phyloP scores from a whole-genome alignment of 2,329 filamentous ascomycete genomes.

The Hirsutella minnesotensis region DNA sequence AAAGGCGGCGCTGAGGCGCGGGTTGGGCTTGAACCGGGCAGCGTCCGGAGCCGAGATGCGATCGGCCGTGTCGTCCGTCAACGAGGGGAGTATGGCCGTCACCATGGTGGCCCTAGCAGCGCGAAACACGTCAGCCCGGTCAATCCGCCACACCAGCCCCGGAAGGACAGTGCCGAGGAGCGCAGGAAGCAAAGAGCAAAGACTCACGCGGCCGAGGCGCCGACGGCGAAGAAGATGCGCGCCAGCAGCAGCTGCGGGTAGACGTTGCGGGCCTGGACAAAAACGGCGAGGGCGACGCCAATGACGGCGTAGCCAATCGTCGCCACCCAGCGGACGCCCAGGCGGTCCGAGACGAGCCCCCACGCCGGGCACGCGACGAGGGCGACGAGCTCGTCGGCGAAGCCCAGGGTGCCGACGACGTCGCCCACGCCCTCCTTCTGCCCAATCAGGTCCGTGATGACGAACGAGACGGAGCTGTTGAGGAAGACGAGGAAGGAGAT shows the following conservation, averaged over 20 bases:
- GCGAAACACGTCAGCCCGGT: conserved; percentile 7
- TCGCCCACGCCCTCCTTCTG: conserved; percentile 63
- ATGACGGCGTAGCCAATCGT: conserved; percentile 76
- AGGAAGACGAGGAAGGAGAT: conserved; percentile 86
- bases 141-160: no score
- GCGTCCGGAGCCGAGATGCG: conserved; percentile 3
- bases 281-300: conserved; percentile 61
- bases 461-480: conserved; percentile 74
- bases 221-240: conserved; percentile 77
- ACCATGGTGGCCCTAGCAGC: conserved; percentile 72
- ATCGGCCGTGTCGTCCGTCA: conserved; percentile 39
- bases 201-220: conserved; percentile 74
- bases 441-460: conserved; percentile 72
- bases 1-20: conserved; percentile 47
- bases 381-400: conserved; percentile 73
- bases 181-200: background rate
- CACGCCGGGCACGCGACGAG: conserved; percentile 69
- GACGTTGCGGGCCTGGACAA: conserved; percentile 77
- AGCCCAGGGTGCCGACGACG: conserved; percentile 73
- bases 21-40: conserved; percentile 21
- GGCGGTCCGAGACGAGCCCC: conserved; percentile 65
- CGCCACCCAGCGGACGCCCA: conserved; percentile 61
- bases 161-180: no score
- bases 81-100: conserved; percentile 75
- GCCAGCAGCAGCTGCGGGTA: conserved; percentile 83